Percentiles rank a stretch among this genome's conserved stretches.
phyloP scores from a whole-genome alignment of 306 rosid genomes.

The Vigna hirtella region DNA sequence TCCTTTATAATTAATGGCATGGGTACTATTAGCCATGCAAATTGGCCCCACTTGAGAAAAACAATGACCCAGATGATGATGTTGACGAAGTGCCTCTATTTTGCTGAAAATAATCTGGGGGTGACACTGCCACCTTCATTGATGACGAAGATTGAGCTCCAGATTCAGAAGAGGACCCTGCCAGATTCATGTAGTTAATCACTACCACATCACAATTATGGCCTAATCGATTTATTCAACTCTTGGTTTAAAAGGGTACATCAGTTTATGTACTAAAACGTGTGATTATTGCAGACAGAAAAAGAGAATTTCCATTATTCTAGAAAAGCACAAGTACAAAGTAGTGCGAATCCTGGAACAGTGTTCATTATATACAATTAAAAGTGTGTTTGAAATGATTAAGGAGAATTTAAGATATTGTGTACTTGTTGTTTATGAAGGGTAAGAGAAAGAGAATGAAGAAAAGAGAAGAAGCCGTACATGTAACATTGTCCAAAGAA shows the following conservation, averaged over 20 bases:
- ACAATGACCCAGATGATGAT: not conserved
- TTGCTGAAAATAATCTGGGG: conserved; percentile 13
- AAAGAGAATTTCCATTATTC: not conserved
- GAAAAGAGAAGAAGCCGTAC: conserved; percentile 39
- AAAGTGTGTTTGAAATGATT: not conserved
- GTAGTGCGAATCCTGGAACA: not conserved
- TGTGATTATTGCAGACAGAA: not conserved
- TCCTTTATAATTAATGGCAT: not conserved
- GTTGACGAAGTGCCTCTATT: not conserved
- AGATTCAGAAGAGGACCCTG: not conserved
- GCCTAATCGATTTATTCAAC: not conserved
- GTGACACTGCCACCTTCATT: not conserved
- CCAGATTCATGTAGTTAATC: not conserved
- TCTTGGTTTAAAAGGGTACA: not conserved
- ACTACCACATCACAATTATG: not conserved
- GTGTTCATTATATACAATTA: not conserved
- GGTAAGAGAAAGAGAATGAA: not conserved
- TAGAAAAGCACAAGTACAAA: not conserved
- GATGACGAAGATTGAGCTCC: not conserved
- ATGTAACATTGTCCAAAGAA: conserved; percentile 49
- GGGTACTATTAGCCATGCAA: conserved; percentile 23
- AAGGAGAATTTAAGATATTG: not conserved
- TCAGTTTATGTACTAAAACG: not conserved
- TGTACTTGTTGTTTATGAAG: not conserved
- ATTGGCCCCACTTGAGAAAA: conserved; percentile 9